Evolutionary conservation across 169 alveolate genomes (phyloP).

Genomic region (Theileria sp.): DNA sequence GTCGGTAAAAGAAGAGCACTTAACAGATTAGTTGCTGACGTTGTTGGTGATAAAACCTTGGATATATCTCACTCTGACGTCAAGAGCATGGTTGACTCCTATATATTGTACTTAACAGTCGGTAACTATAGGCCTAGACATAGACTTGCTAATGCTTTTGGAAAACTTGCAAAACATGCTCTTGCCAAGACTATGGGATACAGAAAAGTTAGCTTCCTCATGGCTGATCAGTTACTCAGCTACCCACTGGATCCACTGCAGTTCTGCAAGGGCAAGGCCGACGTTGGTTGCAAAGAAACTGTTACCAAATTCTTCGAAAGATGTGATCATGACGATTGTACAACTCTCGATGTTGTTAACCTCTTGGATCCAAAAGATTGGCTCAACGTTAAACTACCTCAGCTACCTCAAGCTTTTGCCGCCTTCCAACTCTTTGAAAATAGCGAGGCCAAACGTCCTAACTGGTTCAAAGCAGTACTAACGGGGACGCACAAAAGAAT

Average conservation of each 20-base stretch:
- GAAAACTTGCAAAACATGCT: constrained; percentile 5
- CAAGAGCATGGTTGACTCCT: constrained; percentile 22
- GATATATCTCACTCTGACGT: constrained; percentile 4
- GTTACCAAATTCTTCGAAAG: constrained; percentile 32
- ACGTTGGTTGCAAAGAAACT: constrained; percentile 26
- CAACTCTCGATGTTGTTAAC: constrained; percentile 24
- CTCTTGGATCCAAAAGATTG: constrained; percentile 18
- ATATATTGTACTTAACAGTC: not conserved
- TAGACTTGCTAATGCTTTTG: not conserved
- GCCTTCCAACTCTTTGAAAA: constrained; percentile 2
- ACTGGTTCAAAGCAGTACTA: not conserved
- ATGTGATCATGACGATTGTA: constrained; percentile 40
- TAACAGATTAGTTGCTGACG: not conserved
- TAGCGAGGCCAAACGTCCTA: constrained; percentile 4
- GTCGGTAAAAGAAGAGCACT: not conserved
- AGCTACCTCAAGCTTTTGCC: not conserved
- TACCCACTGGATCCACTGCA: constrained; percentile 7
- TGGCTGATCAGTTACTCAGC: constrained; percentile 10
- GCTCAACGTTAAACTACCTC: constrained; percentile 13
- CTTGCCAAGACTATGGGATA: not conserved
- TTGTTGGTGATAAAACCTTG: not conserved
- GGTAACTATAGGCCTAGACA: constrained; percentile 3
- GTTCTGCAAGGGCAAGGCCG: constrained; percentile 10
- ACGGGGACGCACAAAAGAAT: not conserved
- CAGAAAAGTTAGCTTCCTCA: constrained; percentile 20